Evolutionary conservation across 352 stramenopile species (phyloP).

Genomic region (Elongisporangium senticosum): DNA sequence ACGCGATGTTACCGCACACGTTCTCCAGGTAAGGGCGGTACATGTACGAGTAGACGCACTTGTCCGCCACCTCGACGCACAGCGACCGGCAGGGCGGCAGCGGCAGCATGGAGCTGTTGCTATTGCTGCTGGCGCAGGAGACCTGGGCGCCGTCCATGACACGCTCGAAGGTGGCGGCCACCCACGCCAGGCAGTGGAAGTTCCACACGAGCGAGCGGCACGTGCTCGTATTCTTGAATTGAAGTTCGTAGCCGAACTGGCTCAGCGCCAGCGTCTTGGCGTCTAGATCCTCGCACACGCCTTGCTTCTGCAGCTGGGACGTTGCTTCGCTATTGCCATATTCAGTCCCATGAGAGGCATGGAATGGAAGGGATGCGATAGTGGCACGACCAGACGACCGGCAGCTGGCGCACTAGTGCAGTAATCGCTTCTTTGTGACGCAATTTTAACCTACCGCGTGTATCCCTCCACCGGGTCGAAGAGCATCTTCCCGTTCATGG

Average conservation of each 20-base stretch:
- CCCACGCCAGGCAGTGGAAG: slow-evolving; percentile 72
- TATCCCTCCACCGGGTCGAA: slow-evolving; percentile 64
- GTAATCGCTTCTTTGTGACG: neutral
- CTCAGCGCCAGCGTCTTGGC: slow-evolving; percentile 48
- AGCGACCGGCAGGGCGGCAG: slow-evolving; percentile 62
- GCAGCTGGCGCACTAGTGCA: neutral
- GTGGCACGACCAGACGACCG: neutral
- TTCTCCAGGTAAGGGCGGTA: slow-evolving; percentile 60
- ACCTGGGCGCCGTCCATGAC: slow-evolving; percentile 26
- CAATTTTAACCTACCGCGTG: slow-evolving; percentile 26
- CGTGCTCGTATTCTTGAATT: slow-evolving; percentile 61
- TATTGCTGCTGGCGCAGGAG: slow-evolving; percentile 22
- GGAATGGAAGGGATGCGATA: neutral
- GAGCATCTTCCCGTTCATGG: slow-evolving; percentile 62
- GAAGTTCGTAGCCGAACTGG: slow-evolving; percentile 43
- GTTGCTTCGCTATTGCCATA: slow-evolving; percentile 29
- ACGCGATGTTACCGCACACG: slow-evolving; percentile 58
- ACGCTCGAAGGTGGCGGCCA: slow-evolving; percentile 37
- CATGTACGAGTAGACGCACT: slow-evolving; percentile 70
- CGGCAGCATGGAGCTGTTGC: slow-evolving; percentile 12
- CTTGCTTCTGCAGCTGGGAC: slow-evolving; percentile 60
- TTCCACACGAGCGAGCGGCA: slow-evolving; percentile 69
- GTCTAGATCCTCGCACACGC: slow-evolving; percentile 69
- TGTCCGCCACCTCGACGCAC: slow-evolving; percentile 71
- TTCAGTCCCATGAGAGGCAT: neutral